These are phyloP conservation scores for Citrus australasica DNA, from an alignment of 345 rosid species.

Conservation along the genomic window DNA sequence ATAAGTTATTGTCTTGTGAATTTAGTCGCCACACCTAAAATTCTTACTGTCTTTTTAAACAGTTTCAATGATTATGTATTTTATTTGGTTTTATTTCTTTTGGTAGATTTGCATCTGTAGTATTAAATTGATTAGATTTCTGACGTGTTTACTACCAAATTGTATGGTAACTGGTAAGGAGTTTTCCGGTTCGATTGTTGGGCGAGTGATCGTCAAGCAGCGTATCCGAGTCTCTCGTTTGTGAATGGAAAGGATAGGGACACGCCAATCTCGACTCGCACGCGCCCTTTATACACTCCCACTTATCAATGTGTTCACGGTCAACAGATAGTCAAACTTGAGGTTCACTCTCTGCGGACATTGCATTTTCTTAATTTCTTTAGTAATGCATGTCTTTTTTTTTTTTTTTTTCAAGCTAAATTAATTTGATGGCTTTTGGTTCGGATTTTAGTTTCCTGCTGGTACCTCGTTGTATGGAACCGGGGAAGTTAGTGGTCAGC, in stretches of 20 bases:
- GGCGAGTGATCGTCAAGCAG: slow-evolving; percentile 45
- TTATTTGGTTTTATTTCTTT: too few relatives aligned
- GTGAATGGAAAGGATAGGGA: slow-evolving; percentile 49
- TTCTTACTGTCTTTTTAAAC: too few relatives aligned
- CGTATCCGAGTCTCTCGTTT: slow-evolving; percentile 73
- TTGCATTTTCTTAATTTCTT: neutral
- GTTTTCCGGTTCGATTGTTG: slow-evolving; percentile 80
- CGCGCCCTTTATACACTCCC: slow-evolving; percentile 56
- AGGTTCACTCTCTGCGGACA: slow-evolving; percentile 46
- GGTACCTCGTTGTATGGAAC: slow-evolving; percentile 92
- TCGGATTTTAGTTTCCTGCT: slow-evolving; percentile 52
- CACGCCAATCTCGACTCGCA: slow-evolving; percentile 30
- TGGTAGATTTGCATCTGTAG: too few relatives aligned
- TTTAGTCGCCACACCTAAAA: too few relatives aligned
- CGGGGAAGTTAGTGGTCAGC: slow-evolving; percentile 92
- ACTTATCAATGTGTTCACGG: slow-evolving; percentile 48
- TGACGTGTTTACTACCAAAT: too few relatives aligned
- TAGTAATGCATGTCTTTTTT: neutral
- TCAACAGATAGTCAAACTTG: slow-evolving; percentile 64
- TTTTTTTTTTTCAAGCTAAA: neutral
- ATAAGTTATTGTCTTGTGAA: too few relatives aligned
- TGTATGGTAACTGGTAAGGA: slow-evolving; percentile 48
- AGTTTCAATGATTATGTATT: too few relatives aligned
- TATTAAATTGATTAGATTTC: too few relatives aligned
- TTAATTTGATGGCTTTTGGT: slow-evolving; percentile 15